phyloP scores from a whole-genome alignment of 768 basidiomycete genomes.

The Amanita brunnescens region DNA sequence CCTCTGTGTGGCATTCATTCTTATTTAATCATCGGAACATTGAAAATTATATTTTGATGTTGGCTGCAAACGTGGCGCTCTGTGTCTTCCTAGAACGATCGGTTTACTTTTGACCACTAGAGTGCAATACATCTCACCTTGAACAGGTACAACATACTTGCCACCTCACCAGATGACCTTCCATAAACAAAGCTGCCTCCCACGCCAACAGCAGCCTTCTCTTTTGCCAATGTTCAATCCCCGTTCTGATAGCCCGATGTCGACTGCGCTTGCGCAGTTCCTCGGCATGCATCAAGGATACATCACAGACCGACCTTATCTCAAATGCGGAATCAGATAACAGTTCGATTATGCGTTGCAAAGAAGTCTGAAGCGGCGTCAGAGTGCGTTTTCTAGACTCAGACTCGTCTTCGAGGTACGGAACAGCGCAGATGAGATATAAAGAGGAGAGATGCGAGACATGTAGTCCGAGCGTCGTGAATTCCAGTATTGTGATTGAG shows the following conservation, averaged over 20 bases:
- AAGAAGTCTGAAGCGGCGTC: neutral
- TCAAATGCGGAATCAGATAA: neutral
- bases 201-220: neutral
- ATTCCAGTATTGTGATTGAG: neutral
- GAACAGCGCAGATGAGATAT: neutral
- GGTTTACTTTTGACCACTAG: no score
- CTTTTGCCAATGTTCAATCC: neutral
- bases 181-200: neutral
- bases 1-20: no score
- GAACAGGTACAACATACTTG: neutral
- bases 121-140: no score
- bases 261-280: neutral
- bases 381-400: neutral
- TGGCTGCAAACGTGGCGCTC: no score
- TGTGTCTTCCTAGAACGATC: no score
- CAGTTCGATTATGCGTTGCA: neutral
- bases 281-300: constrained; percentile 1
- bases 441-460: neutral
- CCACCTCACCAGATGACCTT: neutral
- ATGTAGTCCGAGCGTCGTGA: constrained; percentile 1
- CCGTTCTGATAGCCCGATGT: neutral
- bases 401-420: neutral
- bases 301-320: neutral
- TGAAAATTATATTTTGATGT: no score
- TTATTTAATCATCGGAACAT: no score